Base-by-base conservation (phyloP, 805 yeast species). In the Starmera quercuum region DNA sequence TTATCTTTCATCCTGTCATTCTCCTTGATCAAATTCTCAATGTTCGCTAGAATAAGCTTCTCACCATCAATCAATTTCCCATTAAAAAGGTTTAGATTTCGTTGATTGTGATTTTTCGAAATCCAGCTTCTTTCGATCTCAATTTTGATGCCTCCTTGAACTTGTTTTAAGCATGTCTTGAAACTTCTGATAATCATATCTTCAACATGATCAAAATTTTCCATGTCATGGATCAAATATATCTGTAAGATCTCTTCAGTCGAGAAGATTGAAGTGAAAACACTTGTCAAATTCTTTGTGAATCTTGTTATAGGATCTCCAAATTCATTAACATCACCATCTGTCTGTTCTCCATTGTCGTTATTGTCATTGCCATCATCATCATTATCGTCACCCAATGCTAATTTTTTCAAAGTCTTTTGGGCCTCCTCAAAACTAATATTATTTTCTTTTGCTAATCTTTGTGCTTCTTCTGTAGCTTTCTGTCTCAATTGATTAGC, bases 51-150 rank as follows among this genome's bases (percentile, higher is more conserved):
- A 26, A 94, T 82, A 38, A 92, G 70, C 55, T 92, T 90, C 49
- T 83, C 94, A 11, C 92, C 97, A 54, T 86, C 95, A 29, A 76
- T 71, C 1, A 76, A 49, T 42, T 82, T 81, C 7, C 97, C 97
- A 15, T 69, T 62, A 52, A 87, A 85, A 45, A 83, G 55, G 41
- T 81, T 80, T 47, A 90, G 69, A 31, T 73, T 73, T 20, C 51
- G 54, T 28, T 35, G 44, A 21, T 47, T 59, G 3, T 45, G 47
- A 7, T 46, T 42, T 26, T 53, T 51, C 11, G 60, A 56, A n/a
- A 61, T 63, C 10, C 66, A 64, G 48, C 64, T 62, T 45, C 78
- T 78, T 38, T 66, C 68, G 11, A 79, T 73, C 38, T 70, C 66
- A 12, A 81, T 73, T 33, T 73, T 70, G 31, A 83, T 78, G 12